Conservation (phyloP, 371 early-diverging fungal genomes). For the Mucor piriformis region DNA sequence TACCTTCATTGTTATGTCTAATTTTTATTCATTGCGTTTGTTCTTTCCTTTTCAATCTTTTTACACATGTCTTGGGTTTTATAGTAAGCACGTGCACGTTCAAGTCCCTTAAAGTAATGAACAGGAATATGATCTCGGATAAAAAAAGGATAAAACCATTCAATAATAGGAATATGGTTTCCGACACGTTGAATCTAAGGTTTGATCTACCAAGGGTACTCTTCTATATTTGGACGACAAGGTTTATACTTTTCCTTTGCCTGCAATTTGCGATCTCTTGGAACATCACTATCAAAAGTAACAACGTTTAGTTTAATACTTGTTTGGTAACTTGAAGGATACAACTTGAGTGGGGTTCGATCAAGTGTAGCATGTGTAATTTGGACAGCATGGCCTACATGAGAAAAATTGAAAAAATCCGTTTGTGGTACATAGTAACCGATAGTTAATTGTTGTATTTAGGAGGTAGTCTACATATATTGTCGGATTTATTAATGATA, state of each 20-base stretch:
- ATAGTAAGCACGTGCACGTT: conserved; percentile 23
- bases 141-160: conserved; percentile 34
- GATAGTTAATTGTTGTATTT: conserved; percentile 30
- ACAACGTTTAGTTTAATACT: conserved; percentile 20
- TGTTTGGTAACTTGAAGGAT: conserved; percentile 31
- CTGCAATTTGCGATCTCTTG: background rate
- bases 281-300: background rate
- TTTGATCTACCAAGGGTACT: conserved; percentile 11
- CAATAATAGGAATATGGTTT: conserved; percentile 31
- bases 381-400: conserved; percentile 44
- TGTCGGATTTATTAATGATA: conserved; percentile 38
- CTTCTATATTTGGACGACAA: background rate
- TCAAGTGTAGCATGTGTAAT: conserved; percentile 26
- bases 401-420: conserved; percentile 47
- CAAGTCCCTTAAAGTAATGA: conserved; percentile 32
- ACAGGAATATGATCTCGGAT: conserved; percentile 36
- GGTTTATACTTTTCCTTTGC: background rate
- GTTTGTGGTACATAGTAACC: conserved; percentile 25
- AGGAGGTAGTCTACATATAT: conserved; percentile 34
- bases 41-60: background rate
- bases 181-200: background rate
- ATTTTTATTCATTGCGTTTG: background rate
- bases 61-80: conserved; percentile 7
- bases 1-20: background rate
- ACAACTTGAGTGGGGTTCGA: conserved; percentile 25